These are phyloP conservation scores for Tilletiopsis washingtonensis DNA, from an alignment of 1,284 basidiomycete genomes.

Conservation along the genomic window DNA sequence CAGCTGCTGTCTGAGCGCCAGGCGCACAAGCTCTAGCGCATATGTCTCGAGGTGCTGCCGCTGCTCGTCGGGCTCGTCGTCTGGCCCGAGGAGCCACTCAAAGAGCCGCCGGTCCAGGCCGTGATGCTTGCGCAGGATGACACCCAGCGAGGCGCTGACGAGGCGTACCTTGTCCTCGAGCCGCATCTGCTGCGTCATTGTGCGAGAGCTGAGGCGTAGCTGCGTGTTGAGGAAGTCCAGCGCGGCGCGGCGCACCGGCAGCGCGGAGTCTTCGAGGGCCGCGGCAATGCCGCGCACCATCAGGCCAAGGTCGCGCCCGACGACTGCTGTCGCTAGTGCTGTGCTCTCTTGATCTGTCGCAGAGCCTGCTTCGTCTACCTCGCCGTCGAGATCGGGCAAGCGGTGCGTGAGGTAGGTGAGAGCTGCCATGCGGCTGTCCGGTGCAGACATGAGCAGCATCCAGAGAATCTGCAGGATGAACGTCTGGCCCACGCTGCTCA, in stretches of 20 bases:
- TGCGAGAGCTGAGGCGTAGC: slow-evolving; percentile 22
- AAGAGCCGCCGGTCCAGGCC: slow-evolving; percentile 87
- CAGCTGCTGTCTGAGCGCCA: slow-evolving; percentile 23
- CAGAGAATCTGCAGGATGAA: slow-evolving; percentile 95
- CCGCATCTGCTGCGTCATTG: slow-evolving; percentile 15
- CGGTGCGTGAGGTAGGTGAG: slow-evolving; percentile 77
- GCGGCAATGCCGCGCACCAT: slow-evolving; percentile 86
- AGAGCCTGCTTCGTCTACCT: slow-evolving; percentile 3
- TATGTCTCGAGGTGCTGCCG: slow-evolving; percentile 22
- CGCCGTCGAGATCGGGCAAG: slow-evolving; percentile 53
- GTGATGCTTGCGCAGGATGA: slow-evolving; percentile 69
- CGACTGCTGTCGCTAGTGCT: slow-evolving; percentile 13
- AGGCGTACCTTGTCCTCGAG: slow-evolving; percentile 24
- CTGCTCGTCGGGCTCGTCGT: slow-evolving; percentile 58
- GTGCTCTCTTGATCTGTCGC: background rate
- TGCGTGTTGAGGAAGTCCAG: slow-evolving; percentile 38
- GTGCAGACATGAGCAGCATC: slow-evolving; percentile 84
- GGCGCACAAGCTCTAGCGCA: slow-evolving; percentile 18
- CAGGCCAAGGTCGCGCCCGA: slow-evolving; percentile 72
- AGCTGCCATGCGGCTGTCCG: slow-evolving; percentile 73
- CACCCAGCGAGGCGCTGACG: slow-evolving; percentile 30
- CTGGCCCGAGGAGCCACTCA: slow-evolving; percentile 75
- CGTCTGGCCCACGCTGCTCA: slow-evolving; percentile 58
- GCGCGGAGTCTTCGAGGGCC: slow-evolving; percentile 72
- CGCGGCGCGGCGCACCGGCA: slow-evolving; percentile 49